phyloP scores from a whole-genome alignment of 495 filamentous ascomycete genomes.

The Aspergillus affinis region DNA sequence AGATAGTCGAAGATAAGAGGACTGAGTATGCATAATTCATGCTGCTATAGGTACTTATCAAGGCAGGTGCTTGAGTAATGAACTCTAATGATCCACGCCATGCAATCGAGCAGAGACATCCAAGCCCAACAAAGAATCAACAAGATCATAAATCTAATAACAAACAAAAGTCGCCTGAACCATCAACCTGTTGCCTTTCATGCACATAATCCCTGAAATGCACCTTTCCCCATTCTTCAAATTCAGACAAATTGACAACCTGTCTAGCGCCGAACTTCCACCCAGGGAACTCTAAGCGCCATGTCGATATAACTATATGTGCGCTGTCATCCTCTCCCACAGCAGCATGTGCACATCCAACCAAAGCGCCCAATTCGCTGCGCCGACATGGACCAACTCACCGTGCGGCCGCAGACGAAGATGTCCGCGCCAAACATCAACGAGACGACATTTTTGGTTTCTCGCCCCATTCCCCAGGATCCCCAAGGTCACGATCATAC shows the following conservation, averaged over 20 bases:
- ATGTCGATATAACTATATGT: neutral
- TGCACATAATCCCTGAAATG: neutral
- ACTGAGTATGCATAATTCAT: neutral
- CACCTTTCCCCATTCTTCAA: neutral
- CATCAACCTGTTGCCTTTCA: neutral
- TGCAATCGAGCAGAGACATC: neutral
- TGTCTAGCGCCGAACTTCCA: neutral
- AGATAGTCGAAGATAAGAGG: no score
- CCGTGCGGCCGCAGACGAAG: neutral
- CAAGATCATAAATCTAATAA: neutral
- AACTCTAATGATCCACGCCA: neutral
- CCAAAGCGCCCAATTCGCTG: neutral
- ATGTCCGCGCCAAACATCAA: neutral
- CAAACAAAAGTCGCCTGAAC: neutral
- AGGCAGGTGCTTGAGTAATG: neutral
- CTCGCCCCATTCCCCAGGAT: neutral
- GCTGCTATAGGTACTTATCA: neutral
- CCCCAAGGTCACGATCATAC: neutral
- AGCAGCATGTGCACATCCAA: neutral
- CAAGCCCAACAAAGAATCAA: no score
- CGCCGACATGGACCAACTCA: neutral
- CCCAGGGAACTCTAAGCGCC: neutral
- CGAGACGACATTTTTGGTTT: neutral
- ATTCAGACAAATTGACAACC: neutral
- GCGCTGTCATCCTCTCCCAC: no score